Evolutionary conservation across 257 asterid genomes (phyloP).

Genomic region (Anisodus tanguticus): DNA sequence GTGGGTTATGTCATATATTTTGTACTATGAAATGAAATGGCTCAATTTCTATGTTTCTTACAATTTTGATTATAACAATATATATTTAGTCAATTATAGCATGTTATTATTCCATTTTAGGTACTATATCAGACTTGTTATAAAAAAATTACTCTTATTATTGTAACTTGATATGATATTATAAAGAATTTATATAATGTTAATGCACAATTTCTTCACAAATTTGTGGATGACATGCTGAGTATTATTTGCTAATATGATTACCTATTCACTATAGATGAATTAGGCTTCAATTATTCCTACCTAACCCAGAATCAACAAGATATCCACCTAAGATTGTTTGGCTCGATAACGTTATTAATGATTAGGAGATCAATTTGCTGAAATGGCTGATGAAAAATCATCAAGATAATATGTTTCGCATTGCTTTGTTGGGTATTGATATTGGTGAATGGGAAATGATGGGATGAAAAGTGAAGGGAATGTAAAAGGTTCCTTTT

Average conservation of each 20-base stretch:
- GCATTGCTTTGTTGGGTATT: too few species aligned
- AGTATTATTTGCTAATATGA: neutral
- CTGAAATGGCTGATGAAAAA: slow-evolving; percentile 4
- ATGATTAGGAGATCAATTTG: slow-evolving; percentile 13
- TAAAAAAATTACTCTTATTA: too few species aligned
- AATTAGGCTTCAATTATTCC: neutral
- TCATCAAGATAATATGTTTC: neutral
- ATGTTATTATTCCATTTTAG: too few species aligned
- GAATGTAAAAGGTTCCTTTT: too few species aligned
- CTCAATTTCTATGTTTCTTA: neutral
- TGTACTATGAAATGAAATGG: neutral
- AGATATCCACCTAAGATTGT: slow-evolving; percentile 12
- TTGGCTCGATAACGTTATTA: slow-evolving; percentile 4
- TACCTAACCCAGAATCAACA: neutral
- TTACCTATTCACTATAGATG: neutral
- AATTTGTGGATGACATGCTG: neutral
- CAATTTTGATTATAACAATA: too few species aligned
- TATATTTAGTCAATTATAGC: neutral
- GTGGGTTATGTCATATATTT: slow-evolving; percentile 16
- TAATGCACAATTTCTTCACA: neutral
- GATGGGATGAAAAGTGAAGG: too few species aligned
- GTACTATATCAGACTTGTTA: too few species aligned
- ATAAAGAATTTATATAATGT: neutral
- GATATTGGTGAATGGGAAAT: too few species aligned
- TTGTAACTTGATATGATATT: neutral